These are phyloP conservation scores for Tetrahymena borealis DNA, from an alignment of 73 alveolate species.

Conservation along the genomic window DNA sequence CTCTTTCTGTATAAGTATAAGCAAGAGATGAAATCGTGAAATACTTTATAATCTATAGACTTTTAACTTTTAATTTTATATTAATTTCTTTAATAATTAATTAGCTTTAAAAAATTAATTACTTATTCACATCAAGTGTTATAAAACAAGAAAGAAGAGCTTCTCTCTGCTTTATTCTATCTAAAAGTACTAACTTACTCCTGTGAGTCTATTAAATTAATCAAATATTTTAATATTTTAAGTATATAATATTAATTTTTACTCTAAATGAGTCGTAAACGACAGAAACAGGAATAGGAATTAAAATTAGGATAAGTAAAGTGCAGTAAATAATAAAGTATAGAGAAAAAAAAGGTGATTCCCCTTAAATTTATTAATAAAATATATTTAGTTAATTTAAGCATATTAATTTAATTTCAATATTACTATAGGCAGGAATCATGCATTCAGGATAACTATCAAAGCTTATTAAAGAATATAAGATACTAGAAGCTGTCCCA, in stretches of 20 bases:
- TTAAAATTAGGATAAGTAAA: background rate
- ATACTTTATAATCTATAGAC: background rate
- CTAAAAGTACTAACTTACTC: background rate
- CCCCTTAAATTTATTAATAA: background rate
- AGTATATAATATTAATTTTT: background rate
- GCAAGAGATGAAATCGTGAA: background rate
- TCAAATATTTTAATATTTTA: no score
- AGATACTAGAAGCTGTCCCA: background rate
- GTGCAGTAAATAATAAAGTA: background rate
- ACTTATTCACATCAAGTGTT: background rate
- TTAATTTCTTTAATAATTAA: background rate
- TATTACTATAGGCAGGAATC: background rate
- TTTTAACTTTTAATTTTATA: background rate
- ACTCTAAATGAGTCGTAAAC: background rate
- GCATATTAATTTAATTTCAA: background rate
- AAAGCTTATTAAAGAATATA: background rate
- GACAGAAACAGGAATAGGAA: background rate
- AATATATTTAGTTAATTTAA: background rate
- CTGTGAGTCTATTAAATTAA: background rate
- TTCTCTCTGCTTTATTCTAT: background rate
- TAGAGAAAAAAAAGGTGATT: background rate
- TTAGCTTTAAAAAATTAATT: background rate
- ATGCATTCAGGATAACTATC: background rate
- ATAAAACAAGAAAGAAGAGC: background rate
- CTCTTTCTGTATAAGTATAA: background rate